These are phyloP conservation scores for Tardiomyces depauwii DNA, from an alignment of 1,139 yeast genomes.

Conservation along the genomic window DNA sequence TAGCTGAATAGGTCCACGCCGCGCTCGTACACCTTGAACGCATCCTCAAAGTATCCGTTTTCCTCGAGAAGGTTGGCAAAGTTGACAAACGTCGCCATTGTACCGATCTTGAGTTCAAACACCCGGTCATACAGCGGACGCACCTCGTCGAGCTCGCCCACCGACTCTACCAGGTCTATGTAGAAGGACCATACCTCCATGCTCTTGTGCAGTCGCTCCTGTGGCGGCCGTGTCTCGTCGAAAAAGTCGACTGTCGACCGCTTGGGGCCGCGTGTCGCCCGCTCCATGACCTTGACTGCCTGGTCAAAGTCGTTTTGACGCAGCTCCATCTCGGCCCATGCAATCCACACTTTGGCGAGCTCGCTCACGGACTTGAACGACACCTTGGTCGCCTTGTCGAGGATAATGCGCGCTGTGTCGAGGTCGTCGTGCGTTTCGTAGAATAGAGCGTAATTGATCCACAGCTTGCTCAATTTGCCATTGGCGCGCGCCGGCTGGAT, in stretches of 20 bases:
- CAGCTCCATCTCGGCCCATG: constrained; percentile 63
- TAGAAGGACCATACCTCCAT: constrained; percentile 62
- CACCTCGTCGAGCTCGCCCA: constrained; percentile 35
- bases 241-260: constrained; percentile 25
- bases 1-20: constrained; percentile 53
- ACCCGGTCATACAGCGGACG: constrained; percentile 46
- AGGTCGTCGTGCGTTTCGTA: constrained; percentile 48
- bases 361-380: constrained; percentile 57
- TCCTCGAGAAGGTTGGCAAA: constrained; percentile 55
- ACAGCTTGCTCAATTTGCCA: constrained; percentile 34
- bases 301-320: constrained; percentile 38
- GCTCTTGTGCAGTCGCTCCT: constrained; percentile 49
- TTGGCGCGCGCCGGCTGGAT: constrained; percentile 51
- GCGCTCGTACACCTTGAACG: constrained; percentile 55
- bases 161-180: constrained; percentile 60
- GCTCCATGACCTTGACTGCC: constrained; percentile 44
- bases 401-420: constrained; percentile 52
- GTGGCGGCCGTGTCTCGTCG: constrained; percentile 42
- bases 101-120: constrained; percentile 54
- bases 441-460: constrained; percentile 60
- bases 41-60: constrained; percentile 34
- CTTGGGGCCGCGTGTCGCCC: constrained; percentile 39
- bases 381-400: constrained; percentile 57
- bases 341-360: constrained; percentile 53
- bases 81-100: constrained; percentile 55